Conservation (phyloP, 257 asterid genomes). For the Ocimum tenuiflorum region DNA sequence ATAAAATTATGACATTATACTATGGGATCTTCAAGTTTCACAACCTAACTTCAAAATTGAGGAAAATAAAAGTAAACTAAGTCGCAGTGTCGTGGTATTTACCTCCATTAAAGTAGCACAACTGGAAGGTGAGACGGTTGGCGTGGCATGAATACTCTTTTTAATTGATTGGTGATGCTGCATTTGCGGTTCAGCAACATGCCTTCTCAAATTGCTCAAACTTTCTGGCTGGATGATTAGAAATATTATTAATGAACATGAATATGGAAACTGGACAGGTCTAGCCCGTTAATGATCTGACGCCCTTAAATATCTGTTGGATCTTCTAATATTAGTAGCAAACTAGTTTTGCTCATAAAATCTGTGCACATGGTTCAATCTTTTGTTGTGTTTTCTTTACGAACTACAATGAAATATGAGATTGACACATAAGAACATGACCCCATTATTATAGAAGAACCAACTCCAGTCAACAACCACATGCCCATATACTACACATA, state of each 20-base stretch:
- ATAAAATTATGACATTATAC: too few species aligned
- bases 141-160: conserved; percentile 51
- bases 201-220: conserved; percentile 61
- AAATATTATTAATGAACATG: not conserved
- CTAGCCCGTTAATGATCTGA: not conserved
- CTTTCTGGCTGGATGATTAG: conserved; percentile 53
- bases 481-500: too few species aligned
- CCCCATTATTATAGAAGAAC: too few species aligned
- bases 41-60: too few species aligned
- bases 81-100: not conserved
- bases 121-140: conserved; percentile 71
- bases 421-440: not conserved
- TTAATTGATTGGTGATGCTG: conserved; percentile 52
- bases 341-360: not conserved
- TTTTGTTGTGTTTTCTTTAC: not conserved
- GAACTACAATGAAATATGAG: not conserved
- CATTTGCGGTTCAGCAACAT: conserved; percentile 50
- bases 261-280: not conserved
- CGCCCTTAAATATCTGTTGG: not conserved
- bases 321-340: not conserved
- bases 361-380: not conserved
- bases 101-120: conserved; percentile 83
- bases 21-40: too few species aligned
- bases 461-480: too few species aligned
- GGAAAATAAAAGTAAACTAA: too few species aligned